Conservation (phyloP, 257 asterid genomes). For the Fraxinus quadrangulata region DNA sequence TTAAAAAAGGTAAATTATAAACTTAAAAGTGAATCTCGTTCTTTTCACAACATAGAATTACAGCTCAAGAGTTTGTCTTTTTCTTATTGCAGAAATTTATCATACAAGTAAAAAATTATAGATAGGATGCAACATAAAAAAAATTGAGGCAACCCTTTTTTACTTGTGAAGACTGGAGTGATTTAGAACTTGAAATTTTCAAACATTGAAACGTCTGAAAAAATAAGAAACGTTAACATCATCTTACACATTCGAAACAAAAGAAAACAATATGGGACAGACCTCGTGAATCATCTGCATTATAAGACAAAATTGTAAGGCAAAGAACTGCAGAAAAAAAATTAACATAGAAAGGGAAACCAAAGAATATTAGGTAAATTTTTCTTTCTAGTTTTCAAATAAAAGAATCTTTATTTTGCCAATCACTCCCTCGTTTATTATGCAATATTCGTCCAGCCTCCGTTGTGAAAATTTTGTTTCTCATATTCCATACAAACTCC, state of each 20-base stretch:
- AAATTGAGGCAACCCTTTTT: slow-evolving; percentile 8
- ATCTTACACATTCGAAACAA: neutral
- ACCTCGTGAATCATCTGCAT: slow-evolving; percentile 31
- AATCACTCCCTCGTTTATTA: no score
- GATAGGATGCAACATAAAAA: slow-evolving; percentile 11
- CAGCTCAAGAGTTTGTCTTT: slow-evolving; percentile 21
- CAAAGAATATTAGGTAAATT: neutral
- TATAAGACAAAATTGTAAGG: slow-evolving; percentile 31
- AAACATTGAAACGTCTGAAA: neutral
- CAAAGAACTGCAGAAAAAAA: slow-evolving; percentile 10
- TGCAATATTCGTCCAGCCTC: no score
- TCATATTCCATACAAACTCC: no score
- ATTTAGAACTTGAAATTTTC: neutral
- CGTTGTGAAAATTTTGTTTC: no score
- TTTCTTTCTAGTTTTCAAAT: neutral
- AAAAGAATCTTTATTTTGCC: neutral
- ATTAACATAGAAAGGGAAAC: neutral
- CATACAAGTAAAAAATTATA: slow-evolving; percentile 11
- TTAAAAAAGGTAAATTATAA: neutral
- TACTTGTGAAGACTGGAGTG: neutral
- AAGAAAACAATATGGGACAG: slow-evolving; percentile 11
- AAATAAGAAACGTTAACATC: neutral
- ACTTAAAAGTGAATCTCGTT: slow-evolving; percentile 32
- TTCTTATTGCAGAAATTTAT: slow-evolving; percentile 17
- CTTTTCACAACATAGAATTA: neutral